These are phyloP conservation scores for Friedmanniomyces endolithicus DNA, from an alignment of 495 filamentous ascomycete genomes.

Conservation along the genomic window DNA sequence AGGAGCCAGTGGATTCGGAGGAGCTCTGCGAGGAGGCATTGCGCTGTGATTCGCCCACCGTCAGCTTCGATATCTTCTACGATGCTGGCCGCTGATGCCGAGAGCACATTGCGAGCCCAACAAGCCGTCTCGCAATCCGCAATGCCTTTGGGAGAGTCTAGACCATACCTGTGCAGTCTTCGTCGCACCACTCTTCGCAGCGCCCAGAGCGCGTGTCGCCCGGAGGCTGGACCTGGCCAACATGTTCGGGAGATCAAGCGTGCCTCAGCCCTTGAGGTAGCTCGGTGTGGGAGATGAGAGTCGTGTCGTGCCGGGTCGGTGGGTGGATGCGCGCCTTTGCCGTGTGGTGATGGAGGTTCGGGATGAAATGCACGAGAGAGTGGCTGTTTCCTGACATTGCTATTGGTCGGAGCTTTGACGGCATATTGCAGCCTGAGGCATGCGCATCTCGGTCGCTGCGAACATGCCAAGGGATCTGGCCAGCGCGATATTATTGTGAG, in stretches of 20 bases:
- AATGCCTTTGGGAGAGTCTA: constrained; percentile 9
- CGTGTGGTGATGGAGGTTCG: neutral
- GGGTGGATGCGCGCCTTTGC: neutral
- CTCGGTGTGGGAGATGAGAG: neutral
- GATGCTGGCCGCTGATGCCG: constrained; percentile 2
- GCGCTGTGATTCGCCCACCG: constrained; percentile 36
- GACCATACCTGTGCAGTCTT: constrained; percentile 45
- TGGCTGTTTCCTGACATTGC: no score
- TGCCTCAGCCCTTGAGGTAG: constrained; percentile 16
- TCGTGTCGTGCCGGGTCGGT: neutral
- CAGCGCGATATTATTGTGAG: no score
- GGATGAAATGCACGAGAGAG: neutral
- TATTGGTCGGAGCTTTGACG: no score
- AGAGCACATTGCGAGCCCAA: neutral
- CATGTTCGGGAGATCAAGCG: constrained; percentile 41
- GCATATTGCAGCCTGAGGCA: no score
- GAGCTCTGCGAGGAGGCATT: constrained; percentile 48
- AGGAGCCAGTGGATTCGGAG: constrained; percentile 44
- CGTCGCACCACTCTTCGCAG: constrained; percentile 50
- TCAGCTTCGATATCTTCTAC: constrained; percentile 20
- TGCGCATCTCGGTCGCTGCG: no score
- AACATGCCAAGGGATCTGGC: no score
- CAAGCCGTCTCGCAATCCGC: neutral
- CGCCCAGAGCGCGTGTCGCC: constrained; percentile 63
- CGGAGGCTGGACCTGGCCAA: constrained; percentile 75